phyloP scores from a whole-genome alignment of 2,329 filamentous ascomycete genomes.

The Alternaria dauci region DNA sequence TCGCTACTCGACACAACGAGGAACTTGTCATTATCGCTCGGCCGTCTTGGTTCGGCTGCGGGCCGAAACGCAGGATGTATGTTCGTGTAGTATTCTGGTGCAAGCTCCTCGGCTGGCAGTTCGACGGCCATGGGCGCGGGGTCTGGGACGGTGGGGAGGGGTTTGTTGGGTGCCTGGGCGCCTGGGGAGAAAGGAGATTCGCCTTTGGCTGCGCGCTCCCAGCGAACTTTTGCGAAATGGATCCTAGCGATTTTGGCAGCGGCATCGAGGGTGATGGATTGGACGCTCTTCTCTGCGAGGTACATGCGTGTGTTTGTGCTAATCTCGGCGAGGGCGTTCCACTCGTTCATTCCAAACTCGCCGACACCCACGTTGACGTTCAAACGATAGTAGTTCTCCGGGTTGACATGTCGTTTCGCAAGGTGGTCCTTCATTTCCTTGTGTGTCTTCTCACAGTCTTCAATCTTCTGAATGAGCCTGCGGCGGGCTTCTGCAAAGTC shows the following conservation, averaged over 20 bases:
- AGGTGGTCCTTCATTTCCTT: constrained; percentile 86
- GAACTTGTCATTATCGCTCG: constrained; percentile 59
- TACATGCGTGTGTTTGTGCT: constrained; percentile 91
- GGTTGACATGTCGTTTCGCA: constrained; percentile 77
- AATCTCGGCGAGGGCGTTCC: constrained; percentile 92
- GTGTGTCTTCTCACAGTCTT: constrained; percentile 92
- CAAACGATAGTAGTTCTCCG: constrained; percentile 92
- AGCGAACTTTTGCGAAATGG: constrained; percentile 75
- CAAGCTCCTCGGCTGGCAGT: constrained; percentile 65
- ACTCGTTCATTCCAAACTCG: constrained; percentile 99
- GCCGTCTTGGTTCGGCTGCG: constrained; percentile 45
- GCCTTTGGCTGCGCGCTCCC: constrained; percentile 59
- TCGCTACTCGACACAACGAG: constrained; percentile 65
- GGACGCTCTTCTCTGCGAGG: constrained; percentile 74
- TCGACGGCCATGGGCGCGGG: constrained; percentile 63
- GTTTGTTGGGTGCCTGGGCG: constrained; percentile 43
- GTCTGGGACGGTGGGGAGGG: constrained; percentile 50
- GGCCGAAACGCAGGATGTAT: constrained; percentile 36
- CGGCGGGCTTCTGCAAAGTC: constrained; percentile 90
- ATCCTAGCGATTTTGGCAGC: constrained; percentile 86
- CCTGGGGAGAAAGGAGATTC: constrained; percentile 33
- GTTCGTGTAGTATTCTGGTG: constrained; percentile 44
- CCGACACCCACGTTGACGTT: constrained; percentile 97
- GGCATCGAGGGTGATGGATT: constrained; percentile 78
- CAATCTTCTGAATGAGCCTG: constrained; percentile 88